phyloP scores from a whole-genome alignment of 352 stramenopile genomes.

The Globisporangium camurandrum region DNA sequence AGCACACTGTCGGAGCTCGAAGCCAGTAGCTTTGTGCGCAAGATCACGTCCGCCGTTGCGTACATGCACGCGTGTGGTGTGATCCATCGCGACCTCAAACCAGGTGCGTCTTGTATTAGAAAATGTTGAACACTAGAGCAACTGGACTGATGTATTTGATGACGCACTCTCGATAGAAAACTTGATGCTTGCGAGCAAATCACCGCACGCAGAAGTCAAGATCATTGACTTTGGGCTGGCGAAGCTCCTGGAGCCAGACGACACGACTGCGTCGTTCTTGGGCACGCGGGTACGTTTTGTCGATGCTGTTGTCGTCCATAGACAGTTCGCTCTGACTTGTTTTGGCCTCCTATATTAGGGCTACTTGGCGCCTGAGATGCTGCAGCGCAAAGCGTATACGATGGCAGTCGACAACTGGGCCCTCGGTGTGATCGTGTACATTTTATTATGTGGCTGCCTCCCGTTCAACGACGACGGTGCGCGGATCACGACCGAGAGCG shows the following conservation, averaged over 20 bases:
- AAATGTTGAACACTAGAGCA: background rate
- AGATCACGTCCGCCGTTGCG: slow-evolving; percentile 85
- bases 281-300: slow-evolving; percentile 44
- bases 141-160: background rate
- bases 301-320: background rate
- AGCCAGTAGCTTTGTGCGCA: slow-evolving; percentile 78
- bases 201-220: slow-evolving; percentile 87
- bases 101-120: slow-evolving; percentile 26
- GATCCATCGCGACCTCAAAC: slow-evolving; percentile 87
- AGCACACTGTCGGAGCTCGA: slow-evolving; percentile 84
- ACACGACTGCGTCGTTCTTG: slow-evolving; percentile 78
- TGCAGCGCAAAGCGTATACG: slow-evolving; percentile 95
- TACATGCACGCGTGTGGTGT: slow-evolving; percentile 87
- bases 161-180: slow-evolving; percentile 48
- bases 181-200: slow-evolving; percentile 78
- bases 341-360: too few relatives aligned
- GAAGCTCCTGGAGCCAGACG: slow-evolving; percentile 88
- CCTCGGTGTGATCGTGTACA: slow-evolving; percentile 97
- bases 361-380: slow-evolving; percentile 98
- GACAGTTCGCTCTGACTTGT: too few relatives aligned
- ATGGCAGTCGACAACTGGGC: slow-evolving; percentile 97
- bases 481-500: slow-evolving; percentile 74
- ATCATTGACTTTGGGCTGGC: slow-evolving; percentile 99
- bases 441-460: slow-evolving; percentile 95
- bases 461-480: slow-evolving; percentile 97